Percentiles rank a stretch among this genome's conserved stretches.
These are phyloP conservation scores for Acidomyces sp. DNA, from an alignment of 495 filamentous ascomycete species.

Conservation along the genomic window DNA sequence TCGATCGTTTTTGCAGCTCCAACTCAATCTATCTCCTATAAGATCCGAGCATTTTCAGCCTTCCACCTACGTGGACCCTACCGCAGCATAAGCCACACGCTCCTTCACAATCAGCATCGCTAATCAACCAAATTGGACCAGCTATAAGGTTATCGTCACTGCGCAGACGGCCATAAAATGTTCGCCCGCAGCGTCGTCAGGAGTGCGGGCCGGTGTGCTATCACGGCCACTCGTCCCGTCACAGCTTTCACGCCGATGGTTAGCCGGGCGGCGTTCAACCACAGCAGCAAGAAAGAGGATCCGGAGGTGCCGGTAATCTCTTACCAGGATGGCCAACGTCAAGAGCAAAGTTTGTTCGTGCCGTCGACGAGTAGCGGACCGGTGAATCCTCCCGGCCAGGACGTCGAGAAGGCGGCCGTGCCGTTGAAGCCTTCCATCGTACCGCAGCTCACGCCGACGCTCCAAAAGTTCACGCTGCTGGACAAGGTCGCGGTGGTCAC, in stretches of 20 bases:
- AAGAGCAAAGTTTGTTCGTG: constrained; percentile 2
- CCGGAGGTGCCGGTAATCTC: constrained; percentile 13
- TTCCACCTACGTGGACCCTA: too few relatives aligned
- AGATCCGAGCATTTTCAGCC: too few relatives aligned
- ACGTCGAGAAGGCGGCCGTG: constrained; percentile 14
- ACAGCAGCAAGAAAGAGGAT: constrained; percentile 1
- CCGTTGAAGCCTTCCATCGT: constrained; percentile 9
- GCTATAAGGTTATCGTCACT: too few relatives aligned
- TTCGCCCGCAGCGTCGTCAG: constrained; percentile 11
- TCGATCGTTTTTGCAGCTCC: too few relatives aligned
- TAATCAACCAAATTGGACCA: too few relatives aligned
- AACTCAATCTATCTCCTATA: too few relatives aligned
- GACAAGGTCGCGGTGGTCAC: constrained; percentile 60
- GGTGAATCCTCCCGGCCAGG: constrained; percentile 18
- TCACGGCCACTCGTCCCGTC: constrained; percentile 1
- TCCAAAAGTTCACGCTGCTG: constrained; percentile 51
- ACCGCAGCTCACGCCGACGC: constrained; percentile 37
- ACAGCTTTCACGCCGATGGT: not conserved
- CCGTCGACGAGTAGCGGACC: constrained; percentile 3
- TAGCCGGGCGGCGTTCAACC: constrained; percentile 2
- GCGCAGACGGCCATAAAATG: too few relatives aligned
- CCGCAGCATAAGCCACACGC: too few relatives aligned
- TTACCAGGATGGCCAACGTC: constrained; percentile 14
- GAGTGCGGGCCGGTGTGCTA: not conserved
- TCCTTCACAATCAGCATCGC: too few relatives aligned